Evolutionary conservation across 2,329 filamentous ascomycete genomes (phyloP).

Genomic region (Parastagonospora nodorum): DNA sequence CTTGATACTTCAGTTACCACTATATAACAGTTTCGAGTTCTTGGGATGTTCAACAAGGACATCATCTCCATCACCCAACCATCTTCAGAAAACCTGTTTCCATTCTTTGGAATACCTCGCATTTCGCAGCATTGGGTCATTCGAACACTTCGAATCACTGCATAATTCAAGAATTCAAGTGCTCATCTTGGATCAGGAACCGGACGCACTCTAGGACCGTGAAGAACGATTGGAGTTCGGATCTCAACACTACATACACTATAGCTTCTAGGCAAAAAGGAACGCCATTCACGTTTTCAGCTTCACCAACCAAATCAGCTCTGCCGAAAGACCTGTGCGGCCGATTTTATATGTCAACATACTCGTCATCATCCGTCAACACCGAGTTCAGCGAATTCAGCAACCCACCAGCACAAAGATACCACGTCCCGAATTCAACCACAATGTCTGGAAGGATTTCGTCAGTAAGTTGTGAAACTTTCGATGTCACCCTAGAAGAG

Average conservation of each 20-base stretch:
- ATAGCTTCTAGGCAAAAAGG: conserved; percentile 1
- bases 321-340: conserved; percentile 5
- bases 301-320: background rate
- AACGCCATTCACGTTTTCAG: background rate
- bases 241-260: conserved; percentile 6
- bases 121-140: conserved; percentile 15
- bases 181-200: background rate
- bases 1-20: too few relatives aligned
- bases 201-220: background rate
- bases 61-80: too few relatives aligned
- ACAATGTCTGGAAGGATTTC: conserved; percentile 38
- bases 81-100: too few relatives aligned
- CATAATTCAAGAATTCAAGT: conserved; percentile 5
- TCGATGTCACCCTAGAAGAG: background rate
- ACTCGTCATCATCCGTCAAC: conserved; percentile 23
- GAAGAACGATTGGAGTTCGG: background rate
- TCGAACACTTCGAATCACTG: conserved; percentile 1
- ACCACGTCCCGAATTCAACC: conserved; percentile 25
- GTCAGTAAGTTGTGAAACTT: conserved; percentile 19
- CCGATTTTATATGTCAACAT: conserved; percentile 25
- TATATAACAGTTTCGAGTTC: too few relatives aligned
- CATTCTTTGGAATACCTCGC: conserved; percentile 17
- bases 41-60: too few relatives aligned
- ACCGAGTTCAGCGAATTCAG: conserved; percentile 28
- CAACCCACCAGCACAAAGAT: conserved; percentile 32